phyloP scores from a whole-genome alignment of 805 yeast species.

The Scheffersomyces ergatensis region DNA sequence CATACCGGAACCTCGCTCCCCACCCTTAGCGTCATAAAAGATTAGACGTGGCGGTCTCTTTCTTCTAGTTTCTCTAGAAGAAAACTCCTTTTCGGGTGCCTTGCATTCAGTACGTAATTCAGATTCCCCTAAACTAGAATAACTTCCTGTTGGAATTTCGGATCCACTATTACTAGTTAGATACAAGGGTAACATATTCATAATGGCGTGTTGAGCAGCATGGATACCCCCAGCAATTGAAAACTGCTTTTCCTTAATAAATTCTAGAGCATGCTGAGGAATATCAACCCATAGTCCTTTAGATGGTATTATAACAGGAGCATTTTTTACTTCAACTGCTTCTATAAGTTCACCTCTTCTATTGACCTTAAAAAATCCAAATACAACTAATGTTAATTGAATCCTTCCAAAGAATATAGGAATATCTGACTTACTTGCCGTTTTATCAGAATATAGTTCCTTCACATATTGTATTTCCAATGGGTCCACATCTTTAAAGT shows the following conservation, averaged over 20 bases:
- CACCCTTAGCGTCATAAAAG: slow-evolving; percentile 83
- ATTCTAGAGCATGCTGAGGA: slow-evolving; percentile 60
- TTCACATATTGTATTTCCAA: slow-evolving; percentile 62
- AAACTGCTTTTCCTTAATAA: slow-evolving; percentile 55
- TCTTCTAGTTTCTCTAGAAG: slow-evolving; percentile 66
- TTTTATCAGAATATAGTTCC: slow-evolving; percentile 44
- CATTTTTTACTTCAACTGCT: slow-evolving; percentile 88
- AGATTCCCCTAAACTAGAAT: slow-evolving; percentile 29
- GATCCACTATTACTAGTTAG: slow-evolving; percentile 66
- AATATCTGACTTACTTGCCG: slow-evolving; percentile 25
- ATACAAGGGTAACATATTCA: slow-evolving; percentile 73
- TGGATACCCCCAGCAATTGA: slow-evolving; percentile 91
- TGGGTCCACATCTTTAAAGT: slow-evolving; percentile 92
- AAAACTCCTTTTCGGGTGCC: slow-evolving; percentile 95
- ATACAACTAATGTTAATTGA: slow-evolving; percentile 70
- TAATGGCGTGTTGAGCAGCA: slow-evolving; percentile 89
- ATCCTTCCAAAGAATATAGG: slow-evolving; percentile 79
- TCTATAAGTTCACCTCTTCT: slow-evolving; percentile 77
- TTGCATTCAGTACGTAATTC: slow-evolving; percentile 93
- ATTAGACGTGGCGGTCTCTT: slow-evolving; percentile 84
- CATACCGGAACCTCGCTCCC: slow-evolving; percentile 75
- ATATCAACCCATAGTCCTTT: slow-evolving; percentile 93
- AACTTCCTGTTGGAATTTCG: slow-evolving; percentile 27
- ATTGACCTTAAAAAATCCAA: slow-evolving; percentile 90
- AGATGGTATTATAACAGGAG: slow-evolving; percentile 67